A percentile compares a stretch with the other conserved stretches of the same genome.
These are phyloP conservation scores for Dactylellina parvicollis DNA, from an alignment of 2,329 filamentous ascomycete species.

Conservation along the genomic window DNA sequence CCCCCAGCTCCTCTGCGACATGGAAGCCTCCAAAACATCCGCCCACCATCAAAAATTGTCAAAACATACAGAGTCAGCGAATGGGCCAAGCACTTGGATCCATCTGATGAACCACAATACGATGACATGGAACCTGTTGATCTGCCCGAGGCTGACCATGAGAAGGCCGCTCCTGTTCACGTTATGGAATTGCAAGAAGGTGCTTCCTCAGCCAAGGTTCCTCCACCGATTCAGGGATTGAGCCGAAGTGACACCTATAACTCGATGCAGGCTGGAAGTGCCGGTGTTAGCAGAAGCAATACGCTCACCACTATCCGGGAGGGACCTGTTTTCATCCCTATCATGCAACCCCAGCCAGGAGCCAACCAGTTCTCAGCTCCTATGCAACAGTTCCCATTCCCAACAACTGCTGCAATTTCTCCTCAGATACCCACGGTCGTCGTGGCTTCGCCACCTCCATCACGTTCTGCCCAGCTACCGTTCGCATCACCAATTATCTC, in stretches of 20 bases:
- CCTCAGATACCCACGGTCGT: slow-evolving; percentile 51
- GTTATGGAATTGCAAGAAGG: slow-evolving; percentile 74
- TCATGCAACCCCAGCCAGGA: slow-evolving; percentile 12
- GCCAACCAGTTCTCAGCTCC: slow-evolving; percentile 28
- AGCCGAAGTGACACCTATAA: slow-evolving; percentile 61
- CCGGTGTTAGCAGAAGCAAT: slow-evolving; percentile 27
- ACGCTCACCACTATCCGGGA: slow-evolving; percentile 38
- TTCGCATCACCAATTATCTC: slow-evolving; percentile 36
- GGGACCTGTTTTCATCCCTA: slow-evolving; percentile 13
- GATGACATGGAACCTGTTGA: slow-evolving; percentile 70
- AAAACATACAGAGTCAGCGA: slow-evolving; percentile 90
- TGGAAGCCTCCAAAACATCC: slow-evolving; percentile 42
- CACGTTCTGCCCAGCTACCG: slow-evolving; percentile 19
- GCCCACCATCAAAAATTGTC: slow-evolving; percentile 73
- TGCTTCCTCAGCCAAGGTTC: slow-evolving; percentile 25
- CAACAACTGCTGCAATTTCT: slow-evolving; percentile 1
- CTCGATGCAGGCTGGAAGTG: slow-evolving; percentile 45
- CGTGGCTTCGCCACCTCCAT: slow-evolving; percentile 43
- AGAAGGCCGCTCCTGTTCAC: slow-evolving; percentile 71
- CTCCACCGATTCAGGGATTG: slow-evolving; percentile 38
- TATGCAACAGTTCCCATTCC: slow-evolving; percentile 3
- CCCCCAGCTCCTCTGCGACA: slow-evolving; percentile 47
- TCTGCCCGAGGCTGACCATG: slow-evolving; percentile 62
- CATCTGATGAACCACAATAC: slow-evolving; percentile 76
- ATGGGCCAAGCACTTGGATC: slow-evolving; percentile 89